These are phyloP conservation scores for Tuber brumale DNA, from an alignment of 495 filamentous ascomycete genomes.

Conservation along the genomic window DNA sequence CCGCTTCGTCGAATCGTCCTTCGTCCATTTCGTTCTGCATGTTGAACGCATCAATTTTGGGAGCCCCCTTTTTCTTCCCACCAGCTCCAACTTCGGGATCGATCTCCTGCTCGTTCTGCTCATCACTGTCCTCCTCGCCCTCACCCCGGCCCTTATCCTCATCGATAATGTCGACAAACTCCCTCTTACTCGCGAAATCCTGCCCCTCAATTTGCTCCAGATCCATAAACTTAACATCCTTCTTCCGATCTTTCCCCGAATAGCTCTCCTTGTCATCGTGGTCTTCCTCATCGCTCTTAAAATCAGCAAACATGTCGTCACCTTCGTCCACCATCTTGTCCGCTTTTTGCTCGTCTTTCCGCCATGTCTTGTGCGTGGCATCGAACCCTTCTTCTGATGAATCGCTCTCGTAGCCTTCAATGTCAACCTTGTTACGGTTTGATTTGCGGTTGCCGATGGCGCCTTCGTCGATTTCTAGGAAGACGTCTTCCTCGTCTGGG, in stretches of 20 bases:
- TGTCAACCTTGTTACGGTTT: conserved; percentile 85
- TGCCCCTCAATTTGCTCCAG: conserved; percentile 79
- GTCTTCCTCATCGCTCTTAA: conserved; percentile 58
- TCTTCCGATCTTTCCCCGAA: conserved; percentile 50
- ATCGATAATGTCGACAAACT: conserved; percentile 36
- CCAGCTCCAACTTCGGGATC: conserved; percentile 80
- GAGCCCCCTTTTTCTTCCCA: conserved; percentile 84
- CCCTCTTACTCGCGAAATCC: conserved; percentile 50
- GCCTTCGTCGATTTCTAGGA: conserved; percentile 87
- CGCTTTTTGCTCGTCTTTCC: conserved; percentile 50
- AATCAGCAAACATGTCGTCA: conserved; percentile 83
- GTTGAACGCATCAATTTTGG: conserved; percentile 95
- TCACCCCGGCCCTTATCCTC: conserved; percentile 42
- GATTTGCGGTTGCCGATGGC: conserved; percentile 68
- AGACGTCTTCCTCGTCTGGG: conserved; percentile 53
- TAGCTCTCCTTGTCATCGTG: conserved; percentile 49
- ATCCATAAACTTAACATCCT: conserved; percentile 69
- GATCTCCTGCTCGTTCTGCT: conserved; percentile 59
- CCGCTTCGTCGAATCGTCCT: conserved; percentile 78
- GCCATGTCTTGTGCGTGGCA: conserved; percentile 44
- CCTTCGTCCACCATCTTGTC: conserved; percentile 48
- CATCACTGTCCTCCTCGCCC: conserved; percentile 43
- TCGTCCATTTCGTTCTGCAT: conserved; percentile 87
- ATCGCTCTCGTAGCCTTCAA: conserved; percentile 95
- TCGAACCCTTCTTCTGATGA: conserved; percentile 88